phyloP scores from a whole-genome alignment of 768 basidiomycete species.

The Panaeolus cyanescens region DNA sequence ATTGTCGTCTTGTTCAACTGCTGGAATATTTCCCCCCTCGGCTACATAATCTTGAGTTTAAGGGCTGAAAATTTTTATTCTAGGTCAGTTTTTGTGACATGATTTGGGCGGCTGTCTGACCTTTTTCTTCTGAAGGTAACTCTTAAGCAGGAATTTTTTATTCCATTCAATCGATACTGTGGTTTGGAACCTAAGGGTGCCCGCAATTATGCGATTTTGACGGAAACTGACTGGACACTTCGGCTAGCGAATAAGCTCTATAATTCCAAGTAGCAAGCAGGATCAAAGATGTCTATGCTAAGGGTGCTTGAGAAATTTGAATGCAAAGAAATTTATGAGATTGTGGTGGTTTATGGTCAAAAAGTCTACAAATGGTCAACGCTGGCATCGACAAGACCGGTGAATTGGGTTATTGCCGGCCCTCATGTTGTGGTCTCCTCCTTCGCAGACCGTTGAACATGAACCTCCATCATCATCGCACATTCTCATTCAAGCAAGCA shows the following conservation, averaged over 20 bases:
- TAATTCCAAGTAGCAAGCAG: background rate
- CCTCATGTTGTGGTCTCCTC: background rate
- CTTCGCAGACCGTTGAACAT: background rate
- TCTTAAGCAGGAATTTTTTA: background rate
- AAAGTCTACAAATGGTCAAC: background rate
- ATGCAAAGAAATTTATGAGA: no score
- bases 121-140: background rate
- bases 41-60: background rate
- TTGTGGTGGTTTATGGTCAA: background rate
- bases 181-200: background rate
- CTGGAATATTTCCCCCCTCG: background rate
- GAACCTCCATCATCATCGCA: background rate
- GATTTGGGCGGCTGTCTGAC: conserved; percentile 3
- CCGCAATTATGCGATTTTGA: background rate
- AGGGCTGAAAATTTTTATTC: background rate
- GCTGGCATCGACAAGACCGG: background rate
- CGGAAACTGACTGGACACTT: background rate
- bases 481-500: background rate
- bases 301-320: background rate
- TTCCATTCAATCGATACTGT: background rate
- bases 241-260: conserved; percentile 1
- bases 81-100: background rate
- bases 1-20: conserved; percentile 1
- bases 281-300: background rate
- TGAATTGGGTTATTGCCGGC: background rate